Percentiles rank a stretch among this genome's conserved stretches.
Conservation (phyloP, 148 eudicot species). For the Spergularia marina region DNA sequence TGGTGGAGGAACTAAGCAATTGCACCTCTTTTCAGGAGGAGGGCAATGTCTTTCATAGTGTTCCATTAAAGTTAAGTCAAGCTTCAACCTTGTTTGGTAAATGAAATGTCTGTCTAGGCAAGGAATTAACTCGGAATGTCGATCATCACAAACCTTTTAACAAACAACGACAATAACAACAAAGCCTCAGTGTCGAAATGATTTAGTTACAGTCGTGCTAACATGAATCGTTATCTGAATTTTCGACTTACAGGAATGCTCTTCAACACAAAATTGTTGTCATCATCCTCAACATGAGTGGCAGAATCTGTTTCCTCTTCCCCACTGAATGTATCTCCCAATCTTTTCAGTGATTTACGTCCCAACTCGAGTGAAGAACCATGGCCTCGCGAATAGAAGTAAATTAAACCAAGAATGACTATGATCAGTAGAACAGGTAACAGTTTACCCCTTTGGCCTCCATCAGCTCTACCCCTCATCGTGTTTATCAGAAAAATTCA, state of each 20-base stretch:
- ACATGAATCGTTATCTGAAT: not conserved
- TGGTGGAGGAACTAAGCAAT: constrained; percentile 52
- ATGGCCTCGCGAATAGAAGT: constrained; percentile 29
- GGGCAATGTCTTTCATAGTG: constrained; percentile 54
- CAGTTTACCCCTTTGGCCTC: constrained; percentile 32
- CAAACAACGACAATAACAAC: not conserved
- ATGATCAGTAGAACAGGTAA: constrained; percentile 24
- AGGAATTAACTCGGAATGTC: constrained; percentile 46
- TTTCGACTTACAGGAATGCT: constrained; percentile 38
- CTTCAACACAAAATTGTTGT: constrained; percentile 25
- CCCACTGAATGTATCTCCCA: constrained; percentile 26
- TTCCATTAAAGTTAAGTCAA: constrained; percentile 46
- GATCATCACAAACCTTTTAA: constrained; percentile 41
- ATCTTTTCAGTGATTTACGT: constrained; percentile 24
- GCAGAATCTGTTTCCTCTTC: constrained; percentile 32
- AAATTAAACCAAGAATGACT: constrained; percentile 29
- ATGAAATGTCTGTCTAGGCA: constrained; percentile 46
- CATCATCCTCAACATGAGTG: constrained; percentile 25
- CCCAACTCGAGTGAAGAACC: constrained; percentile 26
- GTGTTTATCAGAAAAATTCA: constrained; percentile 16
- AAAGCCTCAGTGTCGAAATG: not conserved
- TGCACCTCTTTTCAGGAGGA: constrained; percentile 44
- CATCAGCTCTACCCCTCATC: constrained; percentile 37
- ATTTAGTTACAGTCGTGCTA: not conserved
- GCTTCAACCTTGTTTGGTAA: constrained; percentile 44